Conservation (phyloP, 2,329 filamentous ascomycete genomes). For the Cercospora sp. region DNA sequence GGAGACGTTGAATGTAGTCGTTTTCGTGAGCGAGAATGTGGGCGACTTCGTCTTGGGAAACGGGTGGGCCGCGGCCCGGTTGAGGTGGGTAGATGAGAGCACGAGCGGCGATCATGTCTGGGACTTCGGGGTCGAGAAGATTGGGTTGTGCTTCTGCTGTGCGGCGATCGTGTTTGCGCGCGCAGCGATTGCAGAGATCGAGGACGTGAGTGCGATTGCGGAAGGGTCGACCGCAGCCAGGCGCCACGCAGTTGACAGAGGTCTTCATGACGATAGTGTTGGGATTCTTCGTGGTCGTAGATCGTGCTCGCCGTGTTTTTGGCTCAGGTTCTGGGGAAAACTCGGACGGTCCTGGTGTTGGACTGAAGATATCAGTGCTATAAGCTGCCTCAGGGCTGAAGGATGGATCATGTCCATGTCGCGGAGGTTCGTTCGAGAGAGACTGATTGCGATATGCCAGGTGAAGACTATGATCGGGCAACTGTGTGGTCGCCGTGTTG, state of each 20-base stretch:
- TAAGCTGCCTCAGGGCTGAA: constrained; percentile 3
- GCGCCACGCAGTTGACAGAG: constrained; percentile 14
- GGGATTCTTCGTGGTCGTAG: not conserved
- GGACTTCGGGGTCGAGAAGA: constrained; percentile 19
- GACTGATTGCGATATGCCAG: constrained; percentile 4
- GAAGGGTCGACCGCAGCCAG: constrained; percentile 11
- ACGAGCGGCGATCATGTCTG: constrained; percentile 9
- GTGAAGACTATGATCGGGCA: constrained; percentile 9
- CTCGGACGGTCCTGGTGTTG: constrained; percentile 3
- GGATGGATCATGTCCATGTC: not conserved
- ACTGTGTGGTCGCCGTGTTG: not conserved
- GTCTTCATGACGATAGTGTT: constrained; percentile 2
- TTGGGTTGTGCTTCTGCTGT: constrained; percentile 16
- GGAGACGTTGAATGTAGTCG: constrained; percentile 19
- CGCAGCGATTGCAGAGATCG: constrained; percentile 25
- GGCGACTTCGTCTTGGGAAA: constrained; percentile 7
- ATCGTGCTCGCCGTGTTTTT: not conserved
- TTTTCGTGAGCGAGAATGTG: constrained; percentile 12
- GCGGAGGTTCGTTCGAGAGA: not conserved
- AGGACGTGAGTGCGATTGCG: constrained; percentile 9
- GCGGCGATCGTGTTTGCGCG: constrained; percentile 19
- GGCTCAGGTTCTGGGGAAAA: constrained; percentile 4
- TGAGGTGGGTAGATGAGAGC: constrained; percentile 19
- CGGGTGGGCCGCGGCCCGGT: constrained; percentile 5
- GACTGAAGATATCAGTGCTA: constrained; percentile 9